Evolutionary conservation across 768 basidiomycete species (phyloP).

Genomic region (Coprinopsis sp.): DNA sequence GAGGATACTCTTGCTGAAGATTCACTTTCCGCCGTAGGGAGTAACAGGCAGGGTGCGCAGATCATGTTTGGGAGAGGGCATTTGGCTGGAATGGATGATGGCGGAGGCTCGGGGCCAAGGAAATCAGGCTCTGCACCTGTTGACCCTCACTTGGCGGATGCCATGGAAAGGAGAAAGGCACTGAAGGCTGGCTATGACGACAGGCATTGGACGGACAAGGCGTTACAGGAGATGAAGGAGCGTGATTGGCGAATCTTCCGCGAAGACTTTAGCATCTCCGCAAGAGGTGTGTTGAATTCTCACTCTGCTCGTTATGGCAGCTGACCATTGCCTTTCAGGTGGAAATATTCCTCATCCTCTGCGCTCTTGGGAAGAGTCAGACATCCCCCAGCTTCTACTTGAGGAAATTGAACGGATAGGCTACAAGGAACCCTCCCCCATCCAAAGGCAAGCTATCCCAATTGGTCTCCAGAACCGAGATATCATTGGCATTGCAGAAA

Average conservation of each 20-base stretch:
- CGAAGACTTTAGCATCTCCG: constrained; percentile 96
- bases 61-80: constrained; percentile 86
- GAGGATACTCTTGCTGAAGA: constrained; percentile 89
- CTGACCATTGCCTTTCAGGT: constrained; percentile 40
- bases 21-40: constrained; percentile 65
- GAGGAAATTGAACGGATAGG: constrained; percentile 87
- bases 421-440: constrained; percentile 95
- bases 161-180: constrained; percentile 78
- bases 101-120: constrained; percentile 31
- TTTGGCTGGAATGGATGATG: constrained; percentile 82
- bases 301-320: neutral
- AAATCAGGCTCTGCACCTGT: constrained; percentile 28
- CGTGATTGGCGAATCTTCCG: constrained; percentile 99
- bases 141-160: constrained; percentile 63
- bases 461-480: constrained; percentile 96
- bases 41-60: constrained; percentile 74
- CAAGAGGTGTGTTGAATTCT: constrained; percentile 58
- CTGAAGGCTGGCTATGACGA: constrained; percentile 84
- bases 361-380: constrained; percentile 87
- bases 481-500: constrained; percentile 98
- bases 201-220: constrained; percentile 97
- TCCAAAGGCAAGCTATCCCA: constrained; percentile 98
- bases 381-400: constrained; percentile 73
- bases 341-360: constrained; percentile 92
- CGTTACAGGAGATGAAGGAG: constrained; percentile 89